Base-by-base conservation (phyloP, 306 rosid genomes). In the Medicago lupulina region DNA sequence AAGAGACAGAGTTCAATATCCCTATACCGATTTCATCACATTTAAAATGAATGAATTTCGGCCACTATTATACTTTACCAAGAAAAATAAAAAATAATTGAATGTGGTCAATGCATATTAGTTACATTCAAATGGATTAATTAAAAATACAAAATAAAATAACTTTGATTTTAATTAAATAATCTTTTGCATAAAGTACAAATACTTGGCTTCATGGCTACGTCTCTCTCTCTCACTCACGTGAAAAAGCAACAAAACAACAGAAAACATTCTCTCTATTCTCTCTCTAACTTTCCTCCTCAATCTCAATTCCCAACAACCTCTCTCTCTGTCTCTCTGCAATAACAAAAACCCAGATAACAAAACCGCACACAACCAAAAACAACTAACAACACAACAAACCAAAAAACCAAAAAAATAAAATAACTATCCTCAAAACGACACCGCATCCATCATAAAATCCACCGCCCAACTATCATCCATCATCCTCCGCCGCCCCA, bases 171-270 rank as follows among this genome's bases (percentile, higher is more conserved):
- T 23, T 23, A 23, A 23, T 23, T 23, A 41, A 59, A 41, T 46
- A 25, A 16, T 1, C 21, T 50, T 64, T 12, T 15, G 6, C 74
- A 50, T 41, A 66, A 67, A 43, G 58, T 54, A 72, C 67, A 66
- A 68, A 43, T 84, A 69, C 83, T 81, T 77, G 39, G 58, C 85
- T 81, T 77, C 74, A 49, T 63, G 12, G 14, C 73, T 76, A 55
- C 60, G 68, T 21, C 60, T 77, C 39, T 40, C 12, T 44, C 38
- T 43, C 60, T 8, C 43, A 7, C 41, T 14, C 12, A 28, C 4
- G 31, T 28, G 31, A 73, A 75, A 75, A 16, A 11, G 55, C 47
- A 68, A 61, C 76, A 36, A 34, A 70, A 38, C 14, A 49, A 21
- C 23, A 21, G 18, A 49, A 51, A 57, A 55, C 5, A 47, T 47